Conservation (phyloP, 1,284 basidiomycete species). For the Leccinum pachyderme region DNA sequence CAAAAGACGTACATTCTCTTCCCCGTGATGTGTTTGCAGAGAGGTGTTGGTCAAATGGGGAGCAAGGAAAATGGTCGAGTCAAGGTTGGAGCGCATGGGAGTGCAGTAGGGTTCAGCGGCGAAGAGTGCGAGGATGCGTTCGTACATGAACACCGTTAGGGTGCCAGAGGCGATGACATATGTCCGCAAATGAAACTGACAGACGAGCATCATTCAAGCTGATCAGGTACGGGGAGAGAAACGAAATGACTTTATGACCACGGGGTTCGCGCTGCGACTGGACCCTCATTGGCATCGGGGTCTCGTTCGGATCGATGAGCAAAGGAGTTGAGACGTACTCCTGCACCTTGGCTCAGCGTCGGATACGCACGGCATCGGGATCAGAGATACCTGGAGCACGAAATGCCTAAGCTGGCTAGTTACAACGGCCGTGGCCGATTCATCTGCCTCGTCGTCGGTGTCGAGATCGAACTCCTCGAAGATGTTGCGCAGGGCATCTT, state of each 20-base stretch:
- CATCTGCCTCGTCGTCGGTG: conserved; percentile 37
- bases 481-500: conserved; percentile 71
- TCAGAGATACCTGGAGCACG: conserved; percentile 79
- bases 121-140: conserved; percentile 85
- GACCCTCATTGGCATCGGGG: conserved; percentile 27
- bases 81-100: conserved; percentile 36
- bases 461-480: conserved; percentile 84
- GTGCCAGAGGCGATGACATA: conserved; percentile 90
- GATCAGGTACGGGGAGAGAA: conserved; percentile 5
- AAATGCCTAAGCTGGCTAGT: conserved; percentile 93
- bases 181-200: conserved; percentile 89
- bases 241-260: conserved; percentile 65
- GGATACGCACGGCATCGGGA: conserved; percentile 2
- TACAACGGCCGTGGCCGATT: conserved; percentile 56
- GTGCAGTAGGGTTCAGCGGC: conserved; percentile 62
- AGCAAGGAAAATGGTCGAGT: conserved; percentile 41
- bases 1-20: conserved; percentile 70
- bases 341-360: conserved; percentile 40
- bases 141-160: conserved; percentile 76
- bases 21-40: conserved; percentile 72
- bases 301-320: conserved; percentile 68
- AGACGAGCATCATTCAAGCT: conserved; percentile 13
- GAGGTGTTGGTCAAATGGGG: conserved; percentile 96
- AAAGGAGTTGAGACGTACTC: conserved; percentile 82
- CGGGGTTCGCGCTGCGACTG: conserved; percentile 31